Evolutionary conservation across 192 early-diverging fungal species (phyloP), one percentile per base, ranked within the genome.

Genomic region (Coemansia guatemalensis): DNA sequence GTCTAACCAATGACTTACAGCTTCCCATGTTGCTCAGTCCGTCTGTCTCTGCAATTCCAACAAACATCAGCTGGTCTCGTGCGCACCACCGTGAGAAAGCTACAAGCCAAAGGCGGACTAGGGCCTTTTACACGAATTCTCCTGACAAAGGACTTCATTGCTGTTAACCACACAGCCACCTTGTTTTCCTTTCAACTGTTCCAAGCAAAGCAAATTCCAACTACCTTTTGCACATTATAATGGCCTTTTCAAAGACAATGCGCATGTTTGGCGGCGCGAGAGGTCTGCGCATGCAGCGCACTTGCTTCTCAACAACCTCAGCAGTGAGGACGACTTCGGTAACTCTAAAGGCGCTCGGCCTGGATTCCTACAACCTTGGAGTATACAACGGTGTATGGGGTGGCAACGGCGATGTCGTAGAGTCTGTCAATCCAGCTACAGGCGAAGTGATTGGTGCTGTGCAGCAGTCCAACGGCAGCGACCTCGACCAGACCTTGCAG

Each of bases 391-490:
- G 90, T 64, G 66, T 79, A 58, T 92, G 90, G 90, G 79, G 78
- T 53, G 89, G 88, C 56, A 84, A 81, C 54, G 88, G 87, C 25
- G 71, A 78, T 23, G 72, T 87, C 7, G 73, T 86, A 50, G 84
- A 88, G 49, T 87, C 88, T 2, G 62, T 84, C 59, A 88, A 84
- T 74, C 89, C 89, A 25, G 90, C 89, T n/a, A 93, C 93, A 41
- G 90, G 92, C 78, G 85, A 91, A 58, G 82, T 92, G 29, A 89
- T 97, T 57, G 95, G 88, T 35, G 79, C 85, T 56, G 91, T 95
- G 23, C 82, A 83, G 47, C 88, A 87, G 9, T 93, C 85, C 53
- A 73, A 56, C 17, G 69, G 83, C 18, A 65, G 77, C 23, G 89
- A 93, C 60, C 72, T 92, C 39, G 65, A 90, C 68, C 64, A 73